Conservation (phyloP, 2,329 filamentous ascomycete genomes). For the Grosmannia huntii region DNA sequence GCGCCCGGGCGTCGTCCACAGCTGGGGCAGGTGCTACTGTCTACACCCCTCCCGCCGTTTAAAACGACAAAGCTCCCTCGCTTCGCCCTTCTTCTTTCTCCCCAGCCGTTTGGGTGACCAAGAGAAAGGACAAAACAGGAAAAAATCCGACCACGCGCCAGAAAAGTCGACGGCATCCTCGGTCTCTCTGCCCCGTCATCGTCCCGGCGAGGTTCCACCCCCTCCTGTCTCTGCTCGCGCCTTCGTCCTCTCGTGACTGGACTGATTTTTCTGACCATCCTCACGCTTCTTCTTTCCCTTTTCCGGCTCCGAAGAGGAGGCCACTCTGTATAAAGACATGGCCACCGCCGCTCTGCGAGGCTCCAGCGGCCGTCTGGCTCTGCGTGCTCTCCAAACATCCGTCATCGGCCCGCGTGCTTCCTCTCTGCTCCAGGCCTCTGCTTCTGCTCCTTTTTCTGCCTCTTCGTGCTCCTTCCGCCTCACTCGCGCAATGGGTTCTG, state of each 20-base stretch:
- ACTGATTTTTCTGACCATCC: not conserved
- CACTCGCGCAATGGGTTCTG: constrained; percentile 10
- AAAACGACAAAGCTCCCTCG: not conserved
- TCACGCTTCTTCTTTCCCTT: not conserved
- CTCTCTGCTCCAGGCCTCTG: not conserved
- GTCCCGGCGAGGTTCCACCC: too few species aligned
- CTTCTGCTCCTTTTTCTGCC: not conserved
- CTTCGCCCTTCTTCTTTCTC: not conserved
- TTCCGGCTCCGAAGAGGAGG: too few species aligned
- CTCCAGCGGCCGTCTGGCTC: constrained; percentile 4
- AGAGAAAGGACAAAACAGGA: not conserved
- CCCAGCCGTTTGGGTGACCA: not conserved
- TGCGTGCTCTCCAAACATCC: not conserved
- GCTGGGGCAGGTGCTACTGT: not conserved
- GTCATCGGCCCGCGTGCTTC: not conserved
- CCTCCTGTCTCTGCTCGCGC: too few species aligned
- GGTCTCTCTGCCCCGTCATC: too few species aligned
- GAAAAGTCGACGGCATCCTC: too few species aligned
- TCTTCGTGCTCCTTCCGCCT: not conserved
- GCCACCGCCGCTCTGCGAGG: constrained; percentile 7
- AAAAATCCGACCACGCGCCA: not conserved
- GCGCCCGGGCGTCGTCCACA: not conserved
- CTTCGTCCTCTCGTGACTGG: too few species aligned
- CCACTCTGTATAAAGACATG: constrained; percentile 8
- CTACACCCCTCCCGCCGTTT: not conserved